Percentiles rank a stretch among this genome's conserved stretches.
Evolutionary conservation across 768 basidiomycete species (phyloP).

Genomic region (Lentinula aciculospora): DNA sequence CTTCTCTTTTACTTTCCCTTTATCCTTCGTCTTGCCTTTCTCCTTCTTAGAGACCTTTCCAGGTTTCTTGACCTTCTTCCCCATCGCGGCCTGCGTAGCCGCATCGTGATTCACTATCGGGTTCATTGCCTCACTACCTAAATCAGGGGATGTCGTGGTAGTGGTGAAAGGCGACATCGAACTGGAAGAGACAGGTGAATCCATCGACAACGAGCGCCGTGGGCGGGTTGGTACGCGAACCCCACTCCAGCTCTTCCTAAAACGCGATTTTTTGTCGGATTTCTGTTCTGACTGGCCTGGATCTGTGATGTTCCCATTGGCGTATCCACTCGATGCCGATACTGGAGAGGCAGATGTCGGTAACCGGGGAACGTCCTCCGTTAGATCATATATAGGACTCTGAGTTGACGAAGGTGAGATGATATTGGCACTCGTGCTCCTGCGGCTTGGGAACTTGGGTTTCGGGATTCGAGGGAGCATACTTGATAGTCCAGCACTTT

Average conservation of each 20-base stretch:
- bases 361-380: slow-evolving; percentile 2
- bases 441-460: background rate
- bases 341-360: background rate
- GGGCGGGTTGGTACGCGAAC: background rate
- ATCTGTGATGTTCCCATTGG: background rate
- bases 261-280: slow-evolving; percentile 19
- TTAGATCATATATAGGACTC: background rate
- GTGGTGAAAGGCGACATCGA: background rate
- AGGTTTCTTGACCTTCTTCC: background rate
- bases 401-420: background rate
- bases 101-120: background rate
- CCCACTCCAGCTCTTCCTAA: slow-evolving; percentile 23
- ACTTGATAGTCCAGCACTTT: slow-evolving; percentile 1
- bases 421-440: slow-evolving; percentile 2
- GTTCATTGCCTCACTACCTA: background rate
- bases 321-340: background rate
- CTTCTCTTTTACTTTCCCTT: slow-evolving; percentile 3
- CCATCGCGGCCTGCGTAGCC: background rate
- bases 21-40: slow-evolving; percentile 18
- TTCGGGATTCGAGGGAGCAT: slow-evolving; percentile 3
- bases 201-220: background rate
- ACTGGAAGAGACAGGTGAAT: background rate
- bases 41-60: background rate
- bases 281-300: slow-evolving; percentile 13
- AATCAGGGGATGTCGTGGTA: background rate